These are phyloP conservation scores for Paecilomyces sp. DNA, from an alignment of 2,329 filamentous ascomycete species.

Conservation along the genomic window DNA sequence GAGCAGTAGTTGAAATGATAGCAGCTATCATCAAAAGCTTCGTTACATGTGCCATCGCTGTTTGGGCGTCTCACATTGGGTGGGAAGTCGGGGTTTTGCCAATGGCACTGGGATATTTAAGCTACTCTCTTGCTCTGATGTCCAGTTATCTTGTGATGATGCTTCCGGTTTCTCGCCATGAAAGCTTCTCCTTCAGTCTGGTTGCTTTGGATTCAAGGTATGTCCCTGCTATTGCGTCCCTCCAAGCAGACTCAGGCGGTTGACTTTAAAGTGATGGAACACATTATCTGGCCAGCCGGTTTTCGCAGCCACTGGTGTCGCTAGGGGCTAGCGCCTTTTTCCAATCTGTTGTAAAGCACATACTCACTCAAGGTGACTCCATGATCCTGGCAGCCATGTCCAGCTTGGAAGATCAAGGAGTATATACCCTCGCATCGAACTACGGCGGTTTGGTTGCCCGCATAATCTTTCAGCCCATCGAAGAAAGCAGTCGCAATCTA, in stretches of 20 bases:
- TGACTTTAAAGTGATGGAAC: constrained; percentile 15
- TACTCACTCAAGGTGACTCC: constrained; percentile 91
- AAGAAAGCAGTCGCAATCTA: constrained; percentile 85
- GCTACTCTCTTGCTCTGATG: constrained; percentile 64
- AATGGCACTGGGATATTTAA: constrained; percentile 79
- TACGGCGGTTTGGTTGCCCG: constrained; percentile 85
- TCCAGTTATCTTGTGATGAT: constrained; percentile 62
- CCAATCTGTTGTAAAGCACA: constrained; percentile 83
- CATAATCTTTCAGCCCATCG: constrained; percentile 87
- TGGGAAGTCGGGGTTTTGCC: constrained; percentile 68
- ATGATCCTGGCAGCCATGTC: constrained; percentile 76
- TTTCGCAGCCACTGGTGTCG: constrained; percentile 63
- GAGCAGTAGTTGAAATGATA: constrained; percentile 74
- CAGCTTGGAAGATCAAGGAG: constrained; percentile 72
- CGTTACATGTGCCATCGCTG: constrained; percentile 63
- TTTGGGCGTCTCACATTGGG: constrained; percentile 51
- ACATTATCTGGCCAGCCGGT: constrained; percentile 51
- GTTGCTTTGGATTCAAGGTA: constrained; percentile 38
- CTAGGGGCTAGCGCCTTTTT: constrained; percentile 77
- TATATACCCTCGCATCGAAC: constrained; percentile 89
- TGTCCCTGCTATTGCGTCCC: constrained; percentile 7
- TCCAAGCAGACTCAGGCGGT: constrained; percentile 7
- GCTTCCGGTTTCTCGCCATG: constrained; percentile 46
- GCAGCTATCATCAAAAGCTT: constrained; percentile 73
- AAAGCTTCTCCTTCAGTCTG: constrained; percentile 63